These are phyloP conservation scores for Fusarium nanum DNA, from an alignment of 2,329 filamentous ascomycete genomes.

Conservation along the genomic window DNA sequence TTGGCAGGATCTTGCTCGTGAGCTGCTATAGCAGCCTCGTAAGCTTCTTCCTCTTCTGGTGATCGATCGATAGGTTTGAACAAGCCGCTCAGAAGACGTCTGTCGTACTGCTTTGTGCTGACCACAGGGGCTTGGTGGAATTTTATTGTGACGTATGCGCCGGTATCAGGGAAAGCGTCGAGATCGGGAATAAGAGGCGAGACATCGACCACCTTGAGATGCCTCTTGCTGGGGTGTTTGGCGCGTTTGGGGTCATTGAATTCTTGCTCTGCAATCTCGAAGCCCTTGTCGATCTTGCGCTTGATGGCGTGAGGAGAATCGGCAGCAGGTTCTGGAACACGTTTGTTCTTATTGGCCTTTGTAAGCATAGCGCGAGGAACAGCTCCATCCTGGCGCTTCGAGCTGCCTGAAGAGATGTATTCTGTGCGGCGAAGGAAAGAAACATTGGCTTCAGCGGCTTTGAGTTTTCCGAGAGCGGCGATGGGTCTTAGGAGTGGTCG, in stretches of 20 bases:
- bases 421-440: conserved; percentile 97
- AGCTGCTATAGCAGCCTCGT: conserved; percentile 62
- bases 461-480: conserved; percentile 85
- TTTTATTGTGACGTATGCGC: conserved; percentile 76
- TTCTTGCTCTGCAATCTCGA: conserved; percentile 64
- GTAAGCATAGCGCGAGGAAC: conserved; percentile 55
- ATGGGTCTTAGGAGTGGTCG: conserved; percentile 85
- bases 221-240: conserved; percentile 68
- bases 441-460: conserved; percentile 79
- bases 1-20: conserved; percentile 68
- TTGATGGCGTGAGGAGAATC: conserved; percentile 74
- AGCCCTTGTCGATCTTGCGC: conserved; percentile 74
- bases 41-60: conserved; percentile 64
- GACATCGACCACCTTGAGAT: conserved; percentile 69
- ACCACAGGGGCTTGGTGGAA: conserved; percentile 74
- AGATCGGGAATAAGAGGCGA: conserved; percentile 73
- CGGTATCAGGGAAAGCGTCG: conserved; percentile 75
- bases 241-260: conserved; percentile 66
- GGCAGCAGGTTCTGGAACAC: conserved; percentile 68
- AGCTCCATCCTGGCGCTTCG: conserved; percentile 62
- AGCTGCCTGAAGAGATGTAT: conserved; percentile 79
- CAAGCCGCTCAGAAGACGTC: conserved; percentile 69
- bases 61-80: conserved; percentile 70
- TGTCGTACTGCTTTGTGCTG: conserved; percentile 64
- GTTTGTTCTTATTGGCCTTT: conserved; percentile 50